phyloP scores from a whole-genome alignment of 2,329 filamentous ascomycete genomes.

The Immersiporthe knoxdaviesiana region DNA sequence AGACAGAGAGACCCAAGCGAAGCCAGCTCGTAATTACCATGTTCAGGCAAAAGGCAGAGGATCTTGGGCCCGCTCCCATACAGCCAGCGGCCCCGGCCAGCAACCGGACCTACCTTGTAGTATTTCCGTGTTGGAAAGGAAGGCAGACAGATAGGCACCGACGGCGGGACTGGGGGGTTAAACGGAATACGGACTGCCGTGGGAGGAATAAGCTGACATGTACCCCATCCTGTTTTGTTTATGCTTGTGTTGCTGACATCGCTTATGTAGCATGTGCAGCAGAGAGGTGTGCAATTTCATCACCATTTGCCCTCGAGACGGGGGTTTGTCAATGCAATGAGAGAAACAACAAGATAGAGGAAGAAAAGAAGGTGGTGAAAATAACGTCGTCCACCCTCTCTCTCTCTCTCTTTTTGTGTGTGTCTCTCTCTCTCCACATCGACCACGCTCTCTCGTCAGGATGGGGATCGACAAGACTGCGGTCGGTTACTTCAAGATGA shows the following conservation, averaged over 20 bases:
- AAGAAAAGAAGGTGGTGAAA: background rate
- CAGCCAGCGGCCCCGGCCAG: background rate
- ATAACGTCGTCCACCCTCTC: background rate
- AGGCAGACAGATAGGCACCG: background rate
- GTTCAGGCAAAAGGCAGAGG: background rate
- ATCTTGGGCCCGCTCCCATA: background rate
- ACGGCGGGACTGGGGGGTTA: background rate
- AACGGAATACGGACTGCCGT: background rate
- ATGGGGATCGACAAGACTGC: background rate
- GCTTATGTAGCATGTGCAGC: background rate
- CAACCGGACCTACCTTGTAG: background rate
- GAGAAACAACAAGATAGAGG: background rate
- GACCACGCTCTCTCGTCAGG: background rate
- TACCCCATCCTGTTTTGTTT: background rate
- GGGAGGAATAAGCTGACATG: background rate
- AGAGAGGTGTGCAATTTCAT: background rate
- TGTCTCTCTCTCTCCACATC: background rate
- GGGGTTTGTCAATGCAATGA: background rate
- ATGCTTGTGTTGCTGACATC: constrained; percentile 1
- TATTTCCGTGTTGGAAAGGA: background rate
- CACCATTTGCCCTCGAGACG: background rate
- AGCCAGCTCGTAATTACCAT: constrained; percentile 3
- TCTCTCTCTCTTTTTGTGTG: background rate
- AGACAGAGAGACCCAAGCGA: background rate
- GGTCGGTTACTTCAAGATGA: background rate